These are phyloP conservation scores for Stevia rebaudiana DNA, from an alignment of 140 eudicot species.

Conservation along the genomic window DNA sequence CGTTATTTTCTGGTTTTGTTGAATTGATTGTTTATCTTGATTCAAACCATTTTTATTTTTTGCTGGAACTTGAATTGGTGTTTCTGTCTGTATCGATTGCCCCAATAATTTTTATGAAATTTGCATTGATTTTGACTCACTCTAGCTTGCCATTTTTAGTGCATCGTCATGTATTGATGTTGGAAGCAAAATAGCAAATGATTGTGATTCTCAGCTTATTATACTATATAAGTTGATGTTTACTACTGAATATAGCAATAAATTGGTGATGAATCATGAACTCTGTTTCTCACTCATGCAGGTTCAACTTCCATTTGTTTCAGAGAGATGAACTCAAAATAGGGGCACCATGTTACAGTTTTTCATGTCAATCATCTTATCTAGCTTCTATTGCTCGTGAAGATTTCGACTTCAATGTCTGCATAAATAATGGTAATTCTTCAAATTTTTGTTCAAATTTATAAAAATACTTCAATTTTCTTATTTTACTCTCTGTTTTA, in stretches of 20 bases:
- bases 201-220: neutral
- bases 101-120: neutral
- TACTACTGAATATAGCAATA: neutral
- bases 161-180: neutral
- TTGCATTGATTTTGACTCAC: neutral
- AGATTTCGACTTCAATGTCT: slow-evolving; percentile 81
- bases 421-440: slow-evolving; percentile 70
- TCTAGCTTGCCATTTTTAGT: neutral
- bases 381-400: slow-evolving; percentile 69
- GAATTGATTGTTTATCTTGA: neutral
- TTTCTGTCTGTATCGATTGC: neutral
- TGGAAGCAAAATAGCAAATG: neutral
- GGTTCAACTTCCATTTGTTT: slow-evolving; percentile 89
- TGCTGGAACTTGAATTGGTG: neutral
- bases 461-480: slow-evolving; percentile 5
- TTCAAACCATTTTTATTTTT: neutral
- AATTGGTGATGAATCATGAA: neutral
- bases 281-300: slow-evolving; percentile 27
- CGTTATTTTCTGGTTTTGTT: neutral
- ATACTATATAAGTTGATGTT: neutral
- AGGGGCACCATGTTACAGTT: slow-evolving; percentile 80
- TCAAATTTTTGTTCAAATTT: slow-evolving; percentile 6
- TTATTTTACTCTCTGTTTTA: slow-evolving; percentile 24
- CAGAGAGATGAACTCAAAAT: slow-evolving; percentile 85
- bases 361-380: slow-evolving; percentile 76